Percentiles rank a stretch among this genome's conserved stretches.
phyloP scores from a whole-genome alignment of 2,329 filamentous ascomycete species.

The Annulohypoxylon truncatum region DNA sequence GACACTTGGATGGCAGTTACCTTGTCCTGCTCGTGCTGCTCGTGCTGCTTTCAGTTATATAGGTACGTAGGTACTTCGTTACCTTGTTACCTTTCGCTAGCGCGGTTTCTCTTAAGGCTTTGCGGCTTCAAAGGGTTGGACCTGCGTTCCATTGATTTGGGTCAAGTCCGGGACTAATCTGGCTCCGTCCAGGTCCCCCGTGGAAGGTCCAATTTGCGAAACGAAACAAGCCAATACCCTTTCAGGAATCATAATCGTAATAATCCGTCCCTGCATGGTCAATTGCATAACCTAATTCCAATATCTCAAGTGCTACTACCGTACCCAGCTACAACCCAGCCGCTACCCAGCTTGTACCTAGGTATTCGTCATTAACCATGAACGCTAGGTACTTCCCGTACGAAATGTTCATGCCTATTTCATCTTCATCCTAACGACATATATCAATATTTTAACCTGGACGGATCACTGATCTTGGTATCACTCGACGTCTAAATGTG shows the following conservation, averaged over 20 bases:
- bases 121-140: slow-evolving; percentile 14
- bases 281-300: slow-evolving; percentile 28
- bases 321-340: neutral
- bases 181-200: slow-evolving; percentile 18
- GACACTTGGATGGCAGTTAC: neutral
- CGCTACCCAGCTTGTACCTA: slow-evolving; percentile 1
- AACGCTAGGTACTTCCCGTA: neutral
- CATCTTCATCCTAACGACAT: neutral
- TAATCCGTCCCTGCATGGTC: slow-evolving; percentile 37
- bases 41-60: neutral
- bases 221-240: slow-evolving; percentile 22
- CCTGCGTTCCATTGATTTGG: slow-evolving; percentile 42
- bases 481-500: slow-evolving; percentile 21
- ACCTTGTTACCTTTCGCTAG: neutral
- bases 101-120: slow-evolving; percentile 12
- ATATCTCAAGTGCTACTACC: slow-evolving; percentile 8
- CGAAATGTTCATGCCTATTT: neutral
- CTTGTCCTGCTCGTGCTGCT: neutral
- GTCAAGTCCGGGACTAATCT: slow-evolving; percentile 37
- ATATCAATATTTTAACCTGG: neutral
- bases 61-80: slow-evolving; percentile 5
- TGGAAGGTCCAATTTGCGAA: slow-evolving; percentile 15
- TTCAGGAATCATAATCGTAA: slow-evolving; percentile 29
- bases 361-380: neutral
- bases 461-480: slow-evolving; percentile 3